Evolutionary conservation across 805 yeast genomes (phyloP), one percentile per base, ranked within the genome.

Genomic region (Candida endomychidarum): DNA sequence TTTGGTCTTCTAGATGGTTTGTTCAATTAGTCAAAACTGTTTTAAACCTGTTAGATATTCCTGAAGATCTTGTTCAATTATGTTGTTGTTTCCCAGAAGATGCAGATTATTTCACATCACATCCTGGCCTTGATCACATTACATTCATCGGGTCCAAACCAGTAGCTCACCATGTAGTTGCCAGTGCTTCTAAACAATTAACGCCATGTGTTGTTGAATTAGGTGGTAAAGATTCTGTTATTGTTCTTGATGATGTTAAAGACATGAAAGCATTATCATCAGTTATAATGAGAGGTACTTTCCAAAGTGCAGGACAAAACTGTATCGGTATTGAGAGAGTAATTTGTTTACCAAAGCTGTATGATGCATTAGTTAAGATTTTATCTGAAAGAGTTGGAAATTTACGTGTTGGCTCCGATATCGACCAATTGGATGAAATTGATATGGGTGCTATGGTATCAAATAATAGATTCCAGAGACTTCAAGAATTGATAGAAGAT

Each of bases 251-350:
- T 54, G 93, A 87, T 50, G 83, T 78, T 27, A 68, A 77, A 46
- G 79, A 81, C 48, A 49, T 65, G 19, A 56, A 65, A 20, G 81
- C 96, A 0, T 50, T 69, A 16, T 54, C 72, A 0, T 86, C 96
- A 11, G 80, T 89, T 18, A 75, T 93, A 27, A 75, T 93, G 83
- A 75, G 99, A 56, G 99, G 99, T 24, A 83, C 96, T 0, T 93
- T 91, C 69, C 99, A 93, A 65, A 85, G 96, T 39, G 86, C 96
- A 0, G 99, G 99, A 9, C 99, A 93, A 65, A 93, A 93, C 59
- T 93, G 99, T 67, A 93, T 93, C 54, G 98, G 99, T 26, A 86
- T 93, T 40, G 99, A 93, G 65, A 75, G 99, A 42, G 95, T 93
- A 5, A 83, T 93, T 47, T 88, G 90, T 25, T 72, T 87, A 32